Percentiles rank a stretch among this genome's conserved stretches.
These are phyloP conservation scores for Curvularia sp. DNA, from an alignment of 2,329 filamentous ascomycete species.

Conservation along the genomic window DNA sequence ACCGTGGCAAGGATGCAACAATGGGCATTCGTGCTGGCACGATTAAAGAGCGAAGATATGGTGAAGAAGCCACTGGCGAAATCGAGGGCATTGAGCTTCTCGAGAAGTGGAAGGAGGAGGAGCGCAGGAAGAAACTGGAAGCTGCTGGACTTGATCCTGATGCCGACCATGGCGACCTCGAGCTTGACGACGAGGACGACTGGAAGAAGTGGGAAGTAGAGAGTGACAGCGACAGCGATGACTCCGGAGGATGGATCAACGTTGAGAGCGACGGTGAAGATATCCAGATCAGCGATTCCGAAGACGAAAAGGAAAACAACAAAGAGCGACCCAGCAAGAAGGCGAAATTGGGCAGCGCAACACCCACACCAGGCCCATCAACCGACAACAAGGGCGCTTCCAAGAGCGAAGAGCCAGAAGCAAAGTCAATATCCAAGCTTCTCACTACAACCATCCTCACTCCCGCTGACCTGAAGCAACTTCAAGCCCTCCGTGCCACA, in stretches of 20 bases:
- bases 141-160: slow-evolving; percentile 72
- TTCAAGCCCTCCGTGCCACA: slow-evolving; percentile 82
- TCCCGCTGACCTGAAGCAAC: slow-evolving; percentile 92
- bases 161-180: slow-evolving; percentile 65
- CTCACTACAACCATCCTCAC: slow-evolving; percentile 95
- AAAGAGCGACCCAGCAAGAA: slow-evolving; percentile 68
- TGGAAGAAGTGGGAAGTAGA: slow-evolving; percentile 69
- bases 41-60: slow-evolving; percentile 79
- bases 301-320: slow-evolving; percentile 65
- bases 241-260: slow-evolving; percentile 91
- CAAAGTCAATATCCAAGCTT: slow-evolving; percentile 63
- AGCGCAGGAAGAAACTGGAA: slow-evolving; percentile 74
- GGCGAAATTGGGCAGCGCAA: slow-evolving; percentile 59
- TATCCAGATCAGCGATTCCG: slow-evolving; percentile 74
- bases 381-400: slow-evolving; percentile 51
- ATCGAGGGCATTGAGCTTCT: slow-evolving; percentile 94
- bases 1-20: slow-evolving; percentile 88
- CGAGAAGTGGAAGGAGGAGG: slow-evolving; percentile 92
- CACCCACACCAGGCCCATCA: slow-evolving; percentile 36
- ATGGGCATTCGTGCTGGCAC: slow-evolving; percentile 80
- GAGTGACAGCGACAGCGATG: slow-evolving; percentile 64
- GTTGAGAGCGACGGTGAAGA: slow-evolving; percentile 81
- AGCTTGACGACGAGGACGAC: slow-evolving; percentile 64
- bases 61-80: slow-evolving; percentile 80
- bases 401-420: slow-evolving; percentile 49